Base-by-base conservation (phyloP, 768 basidiomycete genomes). In the Tubosaeta brunneosetosa region DNA sequence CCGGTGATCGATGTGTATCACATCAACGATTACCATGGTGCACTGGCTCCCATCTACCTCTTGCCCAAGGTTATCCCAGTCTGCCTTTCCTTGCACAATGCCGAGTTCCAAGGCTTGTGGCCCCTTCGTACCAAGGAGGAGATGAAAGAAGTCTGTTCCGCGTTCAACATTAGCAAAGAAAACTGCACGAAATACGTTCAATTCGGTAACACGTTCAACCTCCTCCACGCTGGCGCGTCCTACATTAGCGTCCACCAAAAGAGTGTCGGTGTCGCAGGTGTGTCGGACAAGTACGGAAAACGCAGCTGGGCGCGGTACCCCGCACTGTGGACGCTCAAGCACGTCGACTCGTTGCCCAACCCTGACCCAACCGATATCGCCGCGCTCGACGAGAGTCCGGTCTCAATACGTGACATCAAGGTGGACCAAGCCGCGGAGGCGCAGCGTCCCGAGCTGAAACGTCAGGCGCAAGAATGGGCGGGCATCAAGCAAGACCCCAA, bases 81-180 rank as follows among this genome's bases (percentile, higher is more conserved):
- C 64, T 95, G 93, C 69, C 76, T 97, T 29, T 97, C 94, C 3
- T 78, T 97, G 32, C 94, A 97, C 77, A 97, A 97, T 60, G 94
- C 94, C 63, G 94, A 97, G 70, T 97, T 97, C 80, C 94, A 97
- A 67, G 94, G 94, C 72, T 80, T 94, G 25, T 95, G 94, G 94
- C 90, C 94, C 6, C 79, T 97, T 25, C 87, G 94, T 43, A 97
- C 94, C 34, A 95, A 95, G 75, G 93, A 94, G 65, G 94, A 97
- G 69, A 94, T 94, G 92, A 94, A 92, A 74, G 94, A 97, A 69
- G 94, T 97, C 44, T 97, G 94, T 68, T 94, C 94, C 3, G 94
- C 94, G 3, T 97, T 97, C 80, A 95, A 95, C 71, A 90, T 97
- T 69, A 88, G 88, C 76, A 95, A 95, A 71, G 93, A 94, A 64